Conservation (phyloP, 2,329 filamentous ascomycete species). For the Septoria linicola region DNA sequence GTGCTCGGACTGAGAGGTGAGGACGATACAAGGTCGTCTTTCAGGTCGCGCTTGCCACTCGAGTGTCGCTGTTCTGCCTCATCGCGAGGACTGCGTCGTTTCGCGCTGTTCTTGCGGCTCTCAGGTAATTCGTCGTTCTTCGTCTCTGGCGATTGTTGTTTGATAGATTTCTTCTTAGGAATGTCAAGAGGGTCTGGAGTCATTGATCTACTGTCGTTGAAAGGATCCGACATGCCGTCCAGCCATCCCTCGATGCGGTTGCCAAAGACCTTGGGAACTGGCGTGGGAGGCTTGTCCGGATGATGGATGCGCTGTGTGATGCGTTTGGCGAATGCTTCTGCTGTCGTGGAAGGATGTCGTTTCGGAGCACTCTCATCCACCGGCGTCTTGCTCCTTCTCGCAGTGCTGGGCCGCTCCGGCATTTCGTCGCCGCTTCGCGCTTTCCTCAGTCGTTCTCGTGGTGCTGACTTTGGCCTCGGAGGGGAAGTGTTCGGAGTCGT, state of each 20-base stretch:
- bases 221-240: slow-evolving; percentile 41
- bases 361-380: slow-evolving; percentile 11
- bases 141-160: slow-evolving; percentile 12
- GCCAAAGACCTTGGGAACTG: slow-evolving; percentile 45
- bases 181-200: slow-evolving; percentile 35
- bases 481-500: slow-evolving; percentile 32
- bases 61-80: slow-evolving; percentile 23
- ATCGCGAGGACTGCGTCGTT: slow-evolving; percentile 24
- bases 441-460: slow-evolving; percentile 19
- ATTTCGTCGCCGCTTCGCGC: slow-evolving; percentile 19
- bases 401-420: slow-evolving; percentile 10
- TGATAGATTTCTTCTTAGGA: slow-evolving; percentile 25
- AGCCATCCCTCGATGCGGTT: slow-evolving; percentile 64
- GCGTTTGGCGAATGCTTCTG: slow-evolving; percentile 26
- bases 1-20: slow-evolving; percentile 17
- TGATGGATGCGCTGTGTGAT: slow-evolving; percentile 27
- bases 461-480: slow-evolving; percentile 23
- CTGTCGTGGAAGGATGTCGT: slow-evolving; percentile 25
- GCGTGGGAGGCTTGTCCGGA: slow-evolving; percentile 19
- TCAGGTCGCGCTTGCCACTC: slow-evolving; percentile 9
- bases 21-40: background rate
- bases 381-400: slow-evolving; percentile 19
- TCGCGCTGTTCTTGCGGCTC: slow-evolving; percentile 24
- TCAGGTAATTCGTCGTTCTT: slow-evolving; percentile 17
- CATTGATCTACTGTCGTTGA: slow-evolving; percentile 39